phyloP scores from a whole-genome alignment of 2,329 filamentous ascomycete genomes.

The Monosporascus ibericus region DNA sequence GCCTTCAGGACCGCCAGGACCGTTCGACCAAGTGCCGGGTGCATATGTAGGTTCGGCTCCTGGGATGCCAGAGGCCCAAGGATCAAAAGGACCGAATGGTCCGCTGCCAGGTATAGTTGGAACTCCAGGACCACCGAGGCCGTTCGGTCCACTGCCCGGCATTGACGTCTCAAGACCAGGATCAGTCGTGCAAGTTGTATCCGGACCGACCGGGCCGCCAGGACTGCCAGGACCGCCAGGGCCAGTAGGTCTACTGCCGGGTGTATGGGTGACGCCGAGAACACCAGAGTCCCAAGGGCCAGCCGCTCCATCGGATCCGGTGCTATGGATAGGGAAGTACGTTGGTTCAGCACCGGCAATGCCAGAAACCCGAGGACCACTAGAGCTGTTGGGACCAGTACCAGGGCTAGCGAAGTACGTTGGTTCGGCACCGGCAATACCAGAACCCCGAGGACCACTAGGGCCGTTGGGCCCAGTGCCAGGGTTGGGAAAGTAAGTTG shows the following conservation, averaged over 20 bases:
- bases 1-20: background rate
- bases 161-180: background rate
- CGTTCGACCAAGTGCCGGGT: background rate
- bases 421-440: background rate
- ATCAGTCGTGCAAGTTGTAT: background rate
- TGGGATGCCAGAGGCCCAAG: slow-evolving; percentile 1
- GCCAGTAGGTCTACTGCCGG: background rate
- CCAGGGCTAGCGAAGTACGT: background rate
- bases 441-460: background rate
- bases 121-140: background rate
- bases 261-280: background rate
- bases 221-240: background rate
- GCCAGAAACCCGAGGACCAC: no score
- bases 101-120: background rate
- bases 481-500: background rate
- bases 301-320: background rate
- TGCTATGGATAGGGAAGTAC: background rate
- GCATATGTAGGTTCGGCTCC: no score
- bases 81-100: background rate
- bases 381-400: background rate
- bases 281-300: background rate
- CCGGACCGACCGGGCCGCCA: background rate
- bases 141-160: background rate
- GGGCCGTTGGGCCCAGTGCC: background rate
- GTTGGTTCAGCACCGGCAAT: no score